Evolutionary conservation across 2,329 filamentous ascomycete species (phyloP).

Genomic region (Scytalidium lignicola): DNA sequence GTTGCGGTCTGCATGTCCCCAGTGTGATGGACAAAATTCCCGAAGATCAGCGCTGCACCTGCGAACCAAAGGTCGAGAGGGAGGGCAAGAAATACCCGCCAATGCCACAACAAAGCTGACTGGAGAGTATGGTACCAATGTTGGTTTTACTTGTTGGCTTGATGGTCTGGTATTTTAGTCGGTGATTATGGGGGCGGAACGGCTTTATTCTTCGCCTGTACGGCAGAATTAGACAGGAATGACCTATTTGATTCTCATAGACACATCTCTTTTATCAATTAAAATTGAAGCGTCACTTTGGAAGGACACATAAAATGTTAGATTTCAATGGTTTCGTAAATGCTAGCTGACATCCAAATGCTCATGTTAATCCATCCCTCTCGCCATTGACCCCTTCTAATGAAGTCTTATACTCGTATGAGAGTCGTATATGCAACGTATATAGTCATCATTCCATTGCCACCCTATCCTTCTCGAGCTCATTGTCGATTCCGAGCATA

Average conservation of each 20-base stretch:
- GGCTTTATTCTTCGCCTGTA: not conserved
- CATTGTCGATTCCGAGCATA: not conserved
- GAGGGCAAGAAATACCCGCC: conserved; percentile 49
- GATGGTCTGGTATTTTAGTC: not conserved
- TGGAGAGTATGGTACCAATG: conserved; percentile 2
- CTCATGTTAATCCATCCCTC: not conserved
- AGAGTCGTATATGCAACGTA: not conserved
- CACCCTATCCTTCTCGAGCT: not conserved
- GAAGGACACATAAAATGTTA: too few species aligned
- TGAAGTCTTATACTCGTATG: not conserved
- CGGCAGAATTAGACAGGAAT: too few species aligned
- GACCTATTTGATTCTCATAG: too few species aligned
- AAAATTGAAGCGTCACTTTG: too few species aligned
- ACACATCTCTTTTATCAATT: too few species aligned
- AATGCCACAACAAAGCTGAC: conserved; percentile 32
- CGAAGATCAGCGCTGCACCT: conserved; percentile 47
- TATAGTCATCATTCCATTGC: not conserved
- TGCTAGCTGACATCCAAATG: not conserved
- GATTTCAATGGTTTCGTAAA: not conserved
- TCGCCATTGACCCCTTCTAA: not conserved
- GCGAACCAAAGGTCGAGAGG: conserved; percentile 42
- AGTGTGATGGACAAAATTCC: conserved; percentile 47
- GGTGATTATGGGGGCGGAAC: not conserved
- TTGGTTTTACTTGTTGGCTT: not conserved
- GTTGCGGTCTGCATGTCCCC: conserved; percentile 46